These are phyloP conservation scores for Eucalyptus rudis DNA, from an alignment of 345 rosid genomes.

Conservation along the genomic window DNA sequence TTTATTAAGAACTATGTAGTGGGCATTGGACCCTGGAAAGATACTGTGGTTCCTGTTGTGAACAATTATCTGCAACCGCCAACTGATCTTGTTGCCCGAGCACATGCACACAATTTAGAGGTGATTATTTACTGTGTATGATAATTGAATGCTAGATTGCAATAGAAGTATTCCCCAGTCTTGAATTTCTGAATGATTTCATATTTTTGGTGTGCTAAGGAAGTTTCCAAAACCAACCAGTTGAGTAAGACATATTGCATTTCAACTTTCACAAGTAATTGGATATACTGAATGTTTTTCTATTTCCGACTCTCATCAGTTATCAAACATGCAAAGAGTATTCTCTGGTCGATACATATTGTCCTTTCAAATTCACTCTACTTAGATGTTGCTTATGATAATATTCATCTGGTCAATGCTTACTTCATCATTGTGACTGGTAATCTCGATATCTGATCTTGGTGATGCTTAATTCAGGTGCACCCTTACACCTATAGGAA, in stretches of 20 bases:
- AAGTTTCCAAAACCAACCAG: background rate
- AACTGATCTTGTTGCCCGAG: conserved; percentile 80
- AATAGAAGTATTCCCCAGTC: too few species aligned
- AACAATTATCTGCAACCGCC: conserved; percentile 48
- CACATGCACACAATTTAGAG: conserved; percentile 73
- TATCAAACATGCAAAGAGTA: background rate
- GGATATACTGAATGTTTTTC: background rate
- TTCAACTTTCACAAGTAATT: background rate
- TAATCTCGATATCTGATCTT: background rate
- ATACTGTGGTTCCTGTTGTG: conserved; percentile 64
- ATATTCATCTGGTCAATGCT: background rate
- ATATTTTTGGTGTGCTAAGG: background rate
- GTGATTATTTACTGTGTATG: conserved; percentile 5
- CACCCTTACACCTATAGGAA: conserved; percentile 86
- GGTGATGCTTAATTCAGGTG: conserved; percentile 28
- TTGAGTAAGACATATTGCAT: background rate
- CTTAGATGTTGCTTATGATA: background rate
- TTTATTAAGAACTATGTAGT: conserved; percentile 67
- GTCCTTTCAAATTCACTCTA: background rate
- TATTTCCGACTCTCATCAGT: background rate
- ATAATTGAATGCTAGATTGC: background rate
- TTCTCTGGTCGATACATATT: background rate
- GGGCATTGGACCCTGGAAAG: conserved; percentile 98
- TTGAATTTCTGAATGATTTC: background rate
- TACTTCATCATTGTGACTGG: background rate